phyloP scores from a whole-genome alignment of 176 grass and related monocot species.

The Juncus effusus region DNA sequence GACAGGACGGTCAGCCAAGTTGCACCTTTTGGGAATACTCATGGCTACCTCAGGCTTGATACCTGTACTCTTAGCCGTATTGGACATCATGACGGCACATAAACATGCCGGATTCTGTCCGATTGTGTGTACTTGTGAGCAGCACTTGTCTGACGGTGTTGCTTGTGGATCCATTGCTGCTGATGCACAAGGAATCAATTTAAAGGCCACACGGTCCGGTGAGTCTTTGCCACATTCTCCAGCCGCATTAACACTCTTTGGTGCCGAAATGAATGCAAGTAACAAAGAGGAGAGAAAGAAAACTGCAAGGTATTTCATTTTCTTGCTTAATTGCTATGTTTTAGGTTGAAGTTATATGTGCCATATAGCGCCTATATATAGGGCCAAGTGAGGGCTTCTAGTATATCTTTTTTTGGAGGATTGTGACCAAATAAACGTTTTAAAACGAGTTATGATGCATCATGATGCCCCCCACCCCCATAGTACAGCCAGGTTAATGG shows the following conservation, averaged over 20 bases:
- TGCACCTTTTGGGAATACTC: constrained; percentile 72
- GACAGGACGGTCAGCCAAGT: constrained; percentile 47
- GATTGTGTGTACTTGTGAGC: constrained; percentile 46
- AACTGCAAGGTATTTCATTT: no score
- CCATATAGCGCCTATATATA: no score
- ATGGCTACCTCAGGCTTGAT: constrained; percentile 59
- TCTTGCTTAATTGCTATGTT: no score
- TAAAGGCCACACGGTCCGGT: constrained; percentile 47
- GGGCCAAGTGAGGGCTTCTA: no score
- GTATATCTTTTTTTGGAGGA: no score
- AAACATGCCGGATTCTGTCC: constrained; percentile 59
- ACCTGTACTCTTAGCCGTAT: constrained; percentile 44
- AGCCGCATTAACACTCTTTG: constrained; percentile 22
- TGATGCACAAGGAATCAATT: constrained; percentile 47
- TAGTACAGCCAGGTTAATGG: no score
- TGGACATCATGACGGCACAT: constrained; percentile 68
- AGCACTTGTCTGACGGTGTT: constrained; percentile 35
- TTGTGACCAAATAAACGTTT: no score
- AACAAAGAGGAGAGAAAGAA: no score
- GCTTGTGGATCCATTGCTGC: constrained; percentile 37
- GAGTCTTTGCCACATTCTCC: constrained; percentile 54
- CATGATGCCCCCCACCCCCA: no score
- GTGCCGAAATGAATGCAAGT: no score
- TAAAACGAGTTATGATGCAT: no score
- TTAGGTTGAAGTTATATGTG: no score